Percentiles rank a stretch among this genome's conserved stretches.
Evolutionary conservation across 148 eudicot species (phyloP).

Genomic region (Beta vulgaris): DNA sequence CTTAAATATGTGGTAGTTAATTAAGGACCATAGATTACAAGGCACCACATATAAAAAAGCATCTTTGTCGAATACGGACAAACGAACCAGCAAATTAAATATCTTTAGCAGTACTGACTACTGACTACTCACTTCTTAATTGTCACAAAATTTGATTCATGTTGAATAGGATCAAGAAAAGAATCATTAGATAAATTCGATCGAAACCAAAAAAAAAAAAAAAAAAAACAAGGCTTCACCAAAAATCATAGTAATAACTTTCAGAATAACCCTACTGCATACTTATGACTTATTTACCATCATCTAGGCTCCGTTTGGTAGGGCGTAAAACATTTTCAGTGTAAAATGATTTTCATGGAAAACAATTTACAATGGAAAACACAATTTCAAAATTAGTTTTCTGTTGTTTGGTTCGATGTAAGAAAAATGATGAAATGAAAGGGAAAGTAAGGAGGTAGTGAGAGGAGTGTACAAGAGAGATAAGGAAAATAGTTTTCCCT

Average conservation of each 20-base stretch:
- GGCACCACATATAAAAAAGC: slow-evolving; percentile 3
- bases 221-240: neutral
- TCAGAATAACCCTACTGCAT: neutral
- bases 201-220: neutral
- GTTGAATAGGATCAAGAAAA: neutral
- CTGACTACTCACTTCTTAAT: neutral
- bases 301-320: too few relatives aligned
- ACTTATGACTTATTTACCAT: too few relatives aligned
- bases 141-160: neutral
- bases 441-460: too few relatives aligned
- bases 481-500: too few relatives aligned
- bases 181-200: neutral
- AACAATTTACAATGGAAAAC: too few relatives aligned
- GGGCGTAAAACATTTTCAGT: too few relatives aligned
- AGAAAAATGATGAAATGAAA: too few relatives aligned
- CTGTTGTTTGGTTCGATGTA: too few relatives aligned
- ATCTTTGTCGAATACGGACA: neutral
- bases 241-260: neutral
- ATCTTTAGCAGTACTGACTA: neutral
- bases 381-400: too few relatives aligned
- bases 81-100: neutral
- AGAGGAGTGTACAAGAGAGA: too few relatives aligned
- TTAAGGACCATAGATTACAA: neutral
- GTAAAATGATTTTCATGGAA: too few relatives aligned
- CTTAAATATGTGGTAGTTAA: neutral